Evolutionary conservation across 2,329 filamentous ascomycete species (phyloP), one percentile per base, ranked within the genome.

Genomic region (Diaporthe caulivora): DNA sequence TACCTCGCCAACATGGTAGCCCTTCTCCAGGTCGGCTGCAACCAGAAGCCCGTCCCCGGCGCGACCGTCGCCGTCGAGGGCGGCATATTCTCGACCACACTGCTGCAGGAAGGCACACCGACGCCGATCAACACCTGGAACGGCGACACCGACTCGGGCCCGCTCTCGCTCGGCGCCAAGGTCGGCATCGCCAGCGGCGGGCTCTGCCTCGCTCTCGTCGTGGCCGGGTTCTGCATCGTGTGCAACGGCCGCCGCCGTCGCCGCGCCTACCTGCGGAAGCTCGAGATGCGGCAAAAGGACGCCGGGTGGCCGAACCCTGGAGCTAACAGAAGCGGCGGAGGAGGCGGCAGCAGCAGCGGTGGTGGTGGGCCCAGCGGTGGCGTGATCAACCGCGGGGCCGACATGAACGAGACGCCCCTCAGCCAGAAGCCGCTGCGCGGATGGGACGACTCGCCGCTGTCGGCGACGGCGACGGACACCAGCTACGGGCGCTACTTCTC

Each of bases 121-220:
- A 82, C 85, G 0, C 81, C 85, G 0, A 81, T 82, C 0, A 81
- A 83, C 10, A 79, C 80, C 0, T 79, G 86, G 44, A 81, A 82
- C 0, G 80, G 86, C n/a, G 75, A 83, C 53, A 81, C 84, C 0
- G 80, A 83, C 40, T 85, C 86, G 78, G 86, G 87, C 0, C 84
- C 88, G 0, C 79, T 92, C 10, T 85, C 81, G 2, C 82, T 91
- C 1, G 88, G 87, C 6, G 87, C 84, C 17, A 89, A 90, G 71
- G 89, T 91, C 0, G 91, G 90, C 75, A 88, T 92, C 68, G 88
- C 86, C 18, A 83, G 89, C 29, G 90, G 86, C 7, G 86, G 83
- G 0, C 76, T 92, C 0, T 82, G 85, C 9, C 69, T 88, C 0
- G 21, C 91, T 5, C 82, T 92, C 3, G 79, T 82, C 10, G 17